A percentile compares a stretch with the other conserved stretches of the same genome.
These are phyloP conservation scores for Malus fusca DNA, from an alignment of 306 rosid species.

Conservation along the genomic window DNA sequence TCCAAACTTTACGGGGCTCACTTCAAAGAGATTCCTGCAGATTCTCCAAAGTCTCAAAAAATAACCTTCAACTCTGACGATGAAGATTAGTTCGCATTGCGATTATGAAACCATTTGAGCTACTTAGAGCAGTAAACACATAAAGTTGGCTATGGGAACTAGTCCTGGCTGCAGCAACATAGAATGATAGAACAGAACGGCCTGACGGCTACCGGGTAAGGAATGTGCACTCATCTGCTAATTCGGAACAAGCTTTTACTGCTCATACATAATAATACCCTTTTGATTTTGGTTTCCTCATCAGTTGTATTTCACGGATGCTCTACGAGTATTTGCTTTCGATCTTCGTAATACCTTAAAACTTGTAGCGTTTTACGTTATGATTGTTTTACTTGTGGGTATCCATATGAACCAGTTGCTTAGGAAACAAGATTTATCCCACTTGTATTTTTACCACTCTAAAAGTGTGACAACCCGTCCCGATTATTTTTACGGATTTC, in stretches of 20 bases:
- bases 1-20: conserved; percentile 92
- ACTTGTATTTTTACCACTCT: too few relatives aligned
- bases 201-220: too few relatives aligned
- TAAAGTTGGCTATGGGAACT: neutral
- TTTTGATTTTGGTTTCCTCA: neutral
- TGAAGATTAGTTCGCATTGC: conserved; percentile 37
- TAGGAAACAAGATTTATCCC: too few relatives aligned
- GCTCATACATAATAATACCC: too few relatives aligned
- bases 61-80: conserved; percentile 80
- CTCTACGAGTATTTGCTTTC: neutral
- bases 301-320: neutral
- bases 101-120: conserved; percentile 1
- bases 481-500: too few relatives aligned
- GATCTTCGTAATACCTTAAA: neutral
- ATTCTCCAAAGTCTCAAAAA: conserved; percentile 72
- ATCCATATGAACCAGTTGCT: too few relatives aligned
- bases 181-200: too few relatives aligned
- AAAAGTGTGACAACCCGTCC: too few relatives aligned
- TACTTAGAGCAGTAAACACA: neutral
- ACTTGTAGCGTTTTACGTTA: neutral
- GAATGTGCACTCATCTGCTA: neutral
- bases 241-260: too few relatives aligned
- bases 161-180: neutral
- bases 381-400: neutral
- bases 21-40: conserved; percentile 76